phyloP scores from a whole-genome alignment of 148 eudicot genomes.

The Euryodendron excelsum region DNA sequence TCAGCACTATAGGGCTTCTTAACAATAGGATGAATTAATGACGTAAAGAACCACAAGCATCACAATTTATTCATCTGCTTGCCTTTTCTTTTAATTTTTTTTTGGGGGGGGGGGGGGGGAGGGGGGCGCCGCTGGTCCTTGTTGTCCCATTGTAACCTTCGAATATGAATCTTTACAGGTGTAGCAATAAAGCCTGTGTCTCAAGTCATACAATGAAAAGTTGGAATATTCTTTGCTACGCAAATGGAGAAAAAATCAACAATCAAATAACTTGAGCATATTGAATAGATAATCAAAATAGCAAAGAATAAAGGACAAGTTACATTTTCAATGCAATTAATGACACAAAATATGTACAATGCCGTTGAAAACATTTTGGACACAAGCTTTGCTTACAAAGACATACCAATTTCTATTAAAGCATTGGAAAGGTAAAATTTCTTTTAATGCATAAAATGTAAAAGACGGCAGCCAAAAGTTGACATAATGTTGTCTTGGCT shows the following conservation, averaged over 20 bases:
- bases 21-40: neutral
- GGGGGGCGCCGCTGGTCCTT: too few relatives aligned
- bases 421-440: neutral
- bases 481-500: neutral
- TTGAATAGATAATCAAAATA: neutral
- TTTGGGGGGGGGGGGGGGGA: too few relatives aligned
- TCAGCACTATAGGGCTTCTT: neutral
- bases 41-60: slow-evolving; percentile 20
- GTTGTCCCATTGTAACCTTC: slow-evolving; percentile 42
- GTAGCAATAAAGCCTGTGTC: neutral
- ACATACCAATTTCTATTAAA: neutral
- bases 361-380: neutral
- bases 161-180: neutral
- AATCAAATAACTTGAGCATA: neutral
- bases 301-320: neutral
- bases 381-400: neutral
- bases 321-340: neutral
- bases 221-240: neutral
- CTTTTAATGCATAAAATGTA: neutral
- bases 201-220: neutral
- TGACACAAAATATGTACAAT: neutral
- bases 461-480: neutral
- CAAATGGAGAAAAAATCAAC: neutral
- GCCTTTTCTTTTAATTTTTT: neutral
- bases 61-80: neutral